Evolutionary conservation across 208 protist genomes (phyloP).

Genomic region (Leptomonas pyrrhocoris): DNA sequence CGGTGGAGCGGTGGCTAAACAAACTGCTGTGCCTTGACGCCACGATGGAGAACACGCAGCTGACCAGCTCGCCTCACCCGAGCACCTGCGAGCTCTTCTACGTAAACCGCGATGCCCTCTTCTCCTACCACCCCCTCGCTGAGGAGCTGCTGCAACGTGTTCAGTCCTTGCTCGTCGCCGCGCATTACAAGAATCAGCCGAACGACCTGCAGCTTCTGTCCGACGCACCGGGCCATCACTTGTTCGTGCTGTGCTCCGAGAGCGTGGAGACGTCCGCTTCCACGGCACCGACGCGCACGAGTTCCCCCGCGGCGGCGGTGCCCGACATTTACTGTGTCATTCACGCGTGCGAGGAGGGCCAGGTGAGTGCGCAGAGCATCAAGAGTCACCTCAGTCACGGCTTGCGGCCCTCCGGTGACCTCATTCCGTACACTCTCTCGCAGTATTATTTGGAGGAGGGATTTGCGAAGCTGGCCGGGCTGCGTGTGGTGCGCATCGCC

Average conservation of each 20-base stretch:
- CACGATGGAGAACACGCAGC: conserved; percentile 51
- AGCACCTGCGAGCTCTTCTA: conserved; percentile 97
- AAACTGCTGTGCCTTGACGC: conserved; percentile 98
- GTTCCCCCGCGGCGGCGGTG: conserved; percentile 31
- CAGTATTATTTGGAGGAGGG: conserved; percentile 96
- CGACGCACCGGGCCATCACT: conserved; percentile 98
- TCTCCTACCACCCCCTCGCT: conserved; percentile 97
- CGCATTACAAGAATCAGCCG: conserved; percentile 99
- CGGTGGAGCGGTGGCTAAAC: conserved; percentile 98
- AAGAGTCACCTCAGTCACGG: conserved; percentile 86
- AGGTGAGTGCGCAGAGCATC: conserved; percentile 92
- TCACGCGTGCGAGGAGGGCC: conserved; percentile 97
- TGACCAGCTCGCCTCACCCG: conserved; percentile 90
- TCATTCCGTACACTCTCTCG: conserved; percentile 99
- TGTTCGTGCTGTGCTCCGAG: conserved; percentile 97
- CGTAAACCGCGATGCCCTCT: conserved; percentile 99
- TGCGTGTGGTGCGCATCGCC: conserved; percentile 98
- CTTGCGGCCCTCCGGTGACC: conserved; percentile 95
- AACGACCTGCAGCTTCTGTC: conserved; percentile 99
- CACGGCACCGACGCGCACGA: conserved; percentile 17
- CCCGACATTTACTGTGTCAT: conserved; percentile 98
- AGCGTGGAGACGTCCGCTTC: conserved; percentile 53
- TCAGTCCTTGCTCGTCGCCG: conserved; percentile 95
- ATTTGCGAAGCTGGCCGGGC: conserved; percentile 95
- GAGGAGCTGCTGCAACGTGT: conserved; percentile 96